Evolutionary conservation across 345 rosid species (phyloP), one percentile per base, ranked within the genome.

Genomic region (Eutrema yunnanense): DNA sequence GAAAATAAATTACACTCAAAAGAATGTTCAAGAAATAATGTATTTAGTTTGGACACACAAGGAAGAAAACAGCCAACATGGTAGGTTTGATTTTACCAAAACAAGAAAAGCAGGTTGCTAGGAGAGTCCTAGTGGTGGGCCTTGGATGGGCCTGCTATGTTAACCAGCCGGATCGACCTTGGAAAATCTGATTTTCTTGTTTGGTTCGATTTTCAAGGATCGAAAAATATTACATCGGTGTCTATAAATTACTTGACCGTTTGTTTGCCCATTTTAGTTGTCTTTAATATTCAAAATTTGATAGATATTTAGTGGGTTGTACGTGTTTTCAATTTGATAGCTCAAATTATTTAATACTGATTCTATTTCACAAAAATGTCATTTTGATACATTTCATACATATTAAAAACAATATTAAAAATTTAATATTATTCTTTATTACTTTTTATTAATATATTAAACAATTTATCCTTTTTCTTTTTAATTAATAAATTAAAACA

Each of bases 1-100:
- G 38, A 36, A 44, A 69, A 9, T 13, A 6, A 5, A 36, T 6
- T 38, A 51, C 34, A 51, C 37, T 47, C 36, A 58, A 30, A 49
- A 16, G 19, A 51, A 62, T 14, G 41, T 41, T 14, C 44, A 52
- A 62, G 36, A 72, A 62, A 43, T 33, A 16, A 50, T 53, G 14
- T 43, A 3, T 41, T 34, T 30, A 34, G 46, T 46, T 42, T 55
- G 44, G 71, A 37, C 41, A 55, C 22, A 19, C 22, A 19, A 19
- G 22, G 61, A 52, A 65, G 77, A 65, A 47, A 55, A 56, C 52
- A 48, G 9, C 66, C 51, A 73, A 16, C 66, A 32, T 65, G 46
- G 71, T 55, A 30, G 36, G 72, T 73, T 58, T 58, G 60, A 65
- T 65, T 65, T 58, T 38, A 56, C 60, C 66, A 65, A 65, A 73